phyloP scores from a whole-genome alignment of 306 rosid genomes.

The Dryas octopetala region DNA sequence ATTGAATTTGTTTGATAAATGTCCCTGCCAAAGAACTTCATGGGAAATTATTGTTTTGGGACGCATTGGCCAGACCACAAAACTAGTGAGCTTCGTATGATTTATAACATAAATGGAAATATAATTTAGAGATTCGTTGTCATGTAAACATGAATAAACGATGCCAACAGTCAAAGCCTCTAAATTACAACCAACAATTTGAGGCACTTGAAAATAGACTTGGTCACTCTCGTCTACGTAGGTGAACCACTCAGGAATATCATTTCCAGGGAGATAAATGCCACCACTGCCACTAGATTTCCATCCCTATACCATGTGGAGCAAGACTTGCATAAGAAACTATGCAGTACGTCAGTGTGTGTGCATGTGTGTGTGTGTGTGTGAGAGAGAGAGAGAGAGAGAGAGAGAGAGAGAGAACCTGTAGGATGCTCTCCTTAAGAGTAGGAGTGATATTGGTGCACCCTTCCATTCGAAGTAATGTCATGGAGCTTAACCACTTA shows the following conservation, averaged over 20 bases:
- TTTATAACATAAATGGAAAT: constrained; percentile 6
- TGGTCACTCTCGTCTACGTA: constrained; percentile 9
- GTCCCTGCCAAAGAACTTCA: constrained; percentile 23
- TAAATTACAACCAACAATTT: background rate
- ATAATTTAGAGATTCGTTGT: background rate
- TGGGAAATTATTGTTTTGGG: constrained; percentile 1
- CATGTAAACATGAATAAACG: constrained; percentile 9
- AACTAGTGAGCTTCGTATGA: background rate
- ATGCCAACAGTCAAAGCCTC: constrained; percentile 10
- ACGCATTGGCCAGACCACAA: background rate
- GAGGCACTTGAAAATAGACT: constrained; percentile 20
- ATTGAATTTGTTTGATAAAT: constrained; percentile 11
- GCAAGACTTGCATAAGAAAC: background rate
- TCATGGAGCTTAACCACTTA: background rate
- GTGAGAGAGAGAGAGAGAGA: too few species aligned
- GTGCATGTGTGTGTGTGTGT: too few species aligned
- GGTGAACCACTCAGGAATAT: constrained; percentile 23
- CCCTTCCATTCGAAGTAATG: background rate
- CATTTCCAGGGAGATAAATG: constrained; percentile 10
- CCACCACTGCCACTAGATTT: background rate
- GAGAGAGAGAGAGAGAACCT: constrained; percentile 10
- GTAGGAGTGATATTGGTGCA: constrained; percentile 4
- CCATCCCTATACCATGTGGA: constrained; percentile 9
- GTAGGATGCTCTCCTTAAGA: constrained; percentile 17
- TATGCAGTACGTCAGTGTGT: too few species aligned